A percentile compares a stretch with the other conserved stretches of the same genome.
Conservation (phyloP, 75 land plant species). For the Selaginella moellendorffii region DNA sequence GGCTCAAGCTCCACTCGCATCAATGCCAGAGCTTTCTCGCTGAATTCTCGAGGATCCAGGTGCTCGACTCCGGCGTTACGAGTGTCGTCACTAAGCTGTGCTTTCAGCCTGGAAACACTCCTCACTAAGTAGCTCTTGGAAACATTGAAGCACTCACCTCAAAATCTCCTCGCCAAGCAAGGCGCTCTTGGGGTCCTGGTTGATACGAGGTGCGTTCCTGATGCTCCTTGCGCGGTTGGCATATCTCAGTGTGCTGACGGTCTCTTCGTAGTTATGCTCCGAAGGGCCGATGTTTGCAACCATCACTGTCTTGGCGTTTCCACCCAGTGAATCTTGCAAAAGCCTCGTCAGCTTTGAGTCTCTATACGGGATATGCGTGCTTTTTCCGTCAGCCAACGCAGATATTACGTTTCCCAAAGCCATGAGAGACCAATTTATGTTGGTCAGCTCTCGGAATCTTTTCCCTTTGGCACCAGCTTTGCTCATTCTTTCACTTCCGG, state of each 20-base stretch:
- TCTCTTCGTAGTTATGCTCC: constrained; percentile 29
- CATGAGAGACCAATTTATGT: constrained; percentile 24
- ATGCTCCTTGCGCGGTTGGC: constrained; percentile 33
- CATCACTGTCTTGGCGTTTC: constrained; percentile 31
- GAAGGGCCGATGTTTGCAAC: constrained; percentile 32
- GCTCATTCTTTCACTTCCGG: constrained; percentile 27
- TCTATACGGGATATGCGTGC: no score
- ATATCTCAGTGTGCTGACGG: constrained; percentile 29
- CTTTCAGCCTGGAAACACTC: no score
- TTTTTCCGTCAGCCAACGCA: constrained; percentile 22
- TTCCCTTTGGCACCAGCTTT: constrained; percentile 24
- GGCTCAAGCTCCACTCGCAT: no score
- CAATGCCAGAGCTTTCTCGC: no score
- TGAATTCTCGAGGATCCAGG: no score
- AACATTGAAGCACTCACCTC: no score
- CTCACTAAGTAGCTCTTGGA: no score
- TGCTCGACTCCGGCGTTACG: no score
- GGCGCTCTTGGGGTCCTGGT: constrained; percentile 31
- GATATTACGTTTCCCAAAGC: constrained; percentile 25
- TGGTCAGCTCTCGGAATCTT: constrained; percentile 18
- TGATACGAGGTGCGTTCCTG: constrained; percentile 27
- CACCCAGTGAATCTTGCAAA: constrained; percentile 33
- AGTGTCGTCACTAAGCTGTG: no score
- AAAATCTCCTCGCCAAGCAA: no score
- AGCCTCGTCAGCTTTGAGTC: no score